phyloP scores from a whole-genome alignment of 2,329 filamentous ascomycete genomes.

The Pseudogymnoascus sp. region DNA sequence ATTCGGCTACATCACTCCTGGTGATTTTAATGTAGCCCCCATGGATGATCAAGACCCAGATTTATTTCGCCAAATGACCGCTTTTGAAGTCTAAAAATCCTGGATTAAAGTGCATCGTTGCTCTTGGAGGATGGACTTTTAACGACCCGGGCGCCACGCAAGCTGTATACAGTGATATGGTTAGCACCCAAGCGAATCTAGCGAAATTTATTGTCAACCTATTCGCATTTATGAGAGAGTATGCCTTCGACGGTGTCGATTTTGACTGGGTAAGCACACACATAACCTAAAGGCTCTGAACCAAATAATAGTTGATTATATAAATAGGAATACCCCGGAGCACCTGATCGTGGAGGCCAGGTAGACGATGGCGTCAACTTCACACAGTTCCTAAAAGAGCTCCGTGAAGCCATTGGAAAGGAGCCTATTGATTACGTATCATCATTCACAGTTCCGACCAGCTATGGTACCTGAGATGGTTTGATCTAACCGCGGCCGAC shows the following conservation, averaged over 20 bases:
- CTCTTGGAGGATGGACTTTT: conserved; percentile 17
- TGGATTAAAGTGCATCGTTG: conserved; percentile 21
- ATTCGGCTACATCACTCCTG: conserved; percentile 29
- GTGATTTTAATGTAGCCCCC: conserved; percentile 21
- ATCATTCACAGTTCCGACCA: background rate
- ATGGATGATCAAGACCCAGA: conserved; percentile 16
- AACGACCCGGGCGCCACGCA: background rate
- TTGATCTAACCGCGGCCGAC: background rate
- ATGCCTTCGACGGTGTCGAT: conserved; percentile 35
- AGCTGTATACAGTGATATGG: conserved; percentile 27
- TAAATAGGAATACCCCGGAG: conserved; percentile 5
- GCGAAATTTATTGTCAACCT: conserved; percentile 30
- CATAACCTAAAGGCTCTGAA: background rate
- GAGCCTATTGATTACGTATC: background rate
- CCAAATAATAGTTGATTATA: background rate
- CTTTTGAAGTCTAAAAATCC: conserved; percentile 8
- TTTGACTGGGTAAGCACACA: conserved; percentile 30
- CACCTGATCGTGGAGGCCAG: conserved; percentile 4
- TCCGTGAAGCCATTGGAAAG: background rate
- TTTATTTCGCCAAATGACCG: background rate
- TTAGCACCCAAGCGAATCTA: conserved; percentile 21
- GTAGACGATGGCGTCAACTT: background rate
- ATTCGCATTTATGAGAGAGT: conserved; percentile 31
- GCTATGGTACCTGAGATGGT: conserved; percentile 9
- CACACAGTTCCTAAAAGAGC: background rate